Base-by-base conservation (phyloP, 1,284 basidiomycete genomes). In the Malassezia globosa region DNA sequence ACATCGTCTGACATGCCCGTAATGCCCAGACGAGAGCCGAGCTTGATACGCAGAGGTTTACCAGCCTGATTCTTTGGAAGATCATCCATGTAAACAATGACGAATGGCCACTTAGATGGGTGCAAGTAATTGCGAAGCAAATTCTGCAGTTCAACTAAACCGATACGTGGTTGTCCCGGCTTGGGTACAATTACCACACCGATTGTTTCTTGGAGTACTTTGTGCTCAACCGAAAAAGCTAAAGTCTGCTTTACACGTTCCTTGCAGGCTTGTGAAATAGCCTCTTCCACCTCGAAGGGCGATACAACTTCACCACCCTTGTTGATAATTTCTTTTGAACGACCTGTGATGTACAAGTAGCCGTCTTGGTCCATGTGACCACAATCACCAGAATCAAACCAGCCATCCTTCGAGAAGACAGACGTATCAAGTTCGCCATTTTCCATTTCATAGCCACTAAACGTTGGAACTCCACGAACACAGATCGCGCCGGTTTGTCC, bases 291-390 rank as follows among this genome's bases (percentile, higher is more conserved):
- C 40, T 71, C 68, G 41, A 71, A 71, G n/a, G 68, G 68, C 8
- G 68, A 71, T 21, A 71, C 59, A 36, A 71, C 68, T 37, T 71
- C 68, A 55, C 68, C 68, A 51, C 68, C 68, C 56, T 71, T 71
- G 64, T 71, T 71, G 56, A 71, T 71, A 57, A 71, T 71, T 50
- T 71, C 68, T 48, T 71, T 71, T 10, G 64, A 67, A 35, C 68
- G 65, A 57, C 68, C 68, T 10, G 68, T 71, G 51, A 71, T 71
- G 56, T 57, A 71, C 38, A 71, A 58, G 45, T 71, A 71, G 37
- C 68, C 68, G 42, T 71, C 68, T 16, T 64, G 54, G 38, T 71
- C 68, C 68, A 69, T 69, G 51, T 71, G 66, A n/a, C 68, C 68
- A 66, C 69, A 68, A 48, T 71, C 68, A 46, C 68, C 68, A 13